Evolutionary conservation across 2,329 filamentous ascomycete genomes (phyloP), one percentile per base, ranked within the genome.

Genomic region (Basipetospora chlamydospora): DNA sequence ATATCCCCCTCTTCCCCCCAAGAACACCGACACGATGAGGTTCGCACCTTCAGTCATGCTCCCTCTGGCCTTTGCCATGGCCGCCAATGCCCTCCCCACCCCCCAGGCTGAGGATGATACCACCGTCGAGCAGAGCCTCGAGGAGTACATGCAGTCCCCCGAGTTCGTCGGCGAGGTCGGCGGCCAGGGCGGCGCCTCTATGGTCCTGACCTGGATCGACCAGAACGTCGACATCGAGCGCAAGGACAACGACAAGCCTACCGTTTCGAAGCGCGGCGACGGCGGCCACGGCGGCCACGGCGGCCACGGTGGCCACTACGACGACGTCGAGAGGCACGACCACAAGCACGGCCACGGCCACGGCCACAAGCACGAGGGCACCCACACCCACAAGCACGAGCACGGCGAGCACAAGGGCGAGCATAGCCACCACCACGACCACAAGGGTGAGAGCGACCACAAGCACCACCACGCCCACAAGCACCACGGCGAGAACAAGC

Each of bases 381-480:
- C 6, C 4, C 9, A 26, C 12, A 12, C 22, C 21, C 18, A 13
- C 20, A 3, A 15, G 6, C 18, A 34, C 15, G 16, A 33, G 16
- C 3, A 38, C 22, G 18, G 26, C 17, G 35, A 17, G 13, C 17
- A 33, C 21, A 4, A 23, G 1, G 10, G 21, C 13, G 13, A n/a
- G 4, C 29, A 32, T 17, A 15, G 12, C 4, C 23, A 35, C 23
- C 22, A 18, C 26, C 23, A 35, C n/a, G 10, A 7, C 7, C 23
- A 35, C 22, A 21, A 18, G 5, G 22, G 25, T 12, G 21, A 26
- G 6, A 13, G 18, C 9, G 13, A 26, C 6, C 15, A 28, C 28
- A 15, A 30, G n/a, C 32, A 39, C 37, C 12, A 30, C 9, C 30
- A 33, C 30, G 20, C 5, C 12, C 17, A 16, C 35, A n/a, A 26